Percentiles rank a stretch among this genome's conserved stretches.
phyloP scores from a whole-genome alignment of 2,329 filamentous ascomycete genomes.

The Trichoderma cornu-damae region DNA sequence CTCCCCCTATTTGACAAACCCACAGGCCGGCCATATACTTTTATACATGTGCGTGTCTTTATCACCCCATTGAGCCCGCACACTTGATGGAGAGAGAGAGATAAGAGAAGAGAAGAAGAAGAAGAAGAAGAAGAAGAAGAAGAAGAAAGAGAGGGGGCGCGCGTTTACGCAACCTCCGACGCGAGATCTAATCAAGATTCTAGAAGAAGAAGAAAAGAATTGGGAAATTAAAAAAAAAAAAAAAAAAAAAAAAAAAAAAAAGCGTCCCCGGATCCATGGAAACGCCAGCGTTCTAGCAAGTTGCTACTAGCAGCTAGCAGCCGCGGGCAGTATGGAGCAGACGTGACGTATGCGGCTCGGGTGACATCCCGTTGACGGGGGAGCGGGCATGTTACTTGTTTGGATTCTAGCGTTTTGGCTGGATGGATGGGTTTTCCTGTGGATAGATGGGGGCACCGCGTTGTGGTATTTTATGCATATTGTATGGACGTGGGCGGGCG shows the following conservation, averaged over 20 bases:
- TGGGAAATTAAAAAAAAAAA: too few species aligned
- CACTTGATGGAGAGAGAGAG: too few species aligned
- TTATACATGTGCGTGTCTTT: too few species aligned
- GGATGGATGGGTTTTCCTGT: neutral
- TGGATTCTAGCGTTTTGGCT: conserved; percentile 9
- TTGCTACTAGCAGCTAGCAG: neutral
- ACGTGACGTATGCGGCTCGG: neutral
- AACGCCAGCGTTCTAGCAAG: neutral
- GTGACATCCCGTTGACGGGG: conserved; percentile 10
- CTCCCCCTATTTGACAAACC: too few species aligned
- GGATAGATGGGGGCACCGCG: neutral
- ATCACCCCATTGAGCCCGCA: too few species aligned
- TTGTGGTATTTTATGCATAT: neutral
- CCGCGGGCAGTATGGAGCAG: neutral
- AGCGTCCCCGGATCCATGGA: neutral
- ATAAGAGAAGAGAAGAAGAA: too few species aligned
- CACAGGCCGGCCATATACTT: too few species aligned
- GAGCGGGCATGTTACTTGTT: conserved; percentile 10
- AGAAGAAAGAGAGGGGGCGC: too few species aligned
- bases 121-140: too few species aligned
- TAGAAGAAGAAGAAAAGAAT: neutral
- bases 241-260: too few species aligned
- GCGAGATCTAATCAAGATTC: neutral
- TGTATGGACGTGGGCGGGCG: too few species aligned
- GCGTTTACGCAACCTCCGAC: neutral